Evolutionary conservation across 169 alveolate genomes (phyloP).

Genomic region (Eimeria sp.): DNA sequence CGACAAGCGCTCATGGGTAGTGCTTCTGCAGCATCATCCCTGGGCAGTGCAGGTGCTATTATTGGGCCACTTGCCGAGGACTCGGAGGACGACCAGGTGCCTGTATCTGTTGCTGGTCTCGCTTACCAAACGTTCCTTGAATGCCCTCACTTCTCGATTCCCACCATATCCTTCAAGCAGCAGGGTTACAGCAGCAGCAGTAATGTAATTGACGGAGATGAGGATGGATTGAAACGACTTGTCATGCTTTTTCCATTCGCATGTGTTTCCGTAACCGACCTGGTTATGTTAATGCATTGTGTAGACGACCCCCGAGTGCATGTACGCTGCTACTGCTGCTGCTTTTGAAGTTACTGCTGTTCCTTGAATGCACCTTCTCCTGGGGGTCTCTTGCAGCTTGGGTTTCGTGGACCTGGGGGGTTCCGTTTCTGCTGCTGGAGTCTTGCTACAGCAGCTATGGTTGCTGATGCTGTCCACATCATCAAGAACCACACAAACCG

Average conservation of each 20-base stretch:
- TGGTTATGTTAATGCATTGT: not conserved
- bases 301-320: slow-evolving; percentile 41
- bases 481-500: not conserved
- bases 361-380: not conserved
- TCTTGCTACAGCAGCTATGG: not conserved
- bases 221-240: not conserved
- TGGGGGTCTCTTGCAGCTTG: not conserved
- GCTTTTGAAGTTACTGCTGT: not conserved
- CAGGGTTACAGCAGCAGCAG: slow-evolving; percentile 20
- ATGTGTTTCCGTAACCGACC: slow-evolving; percentile 20
- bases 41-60: not conserved
- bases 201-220: not conserved
- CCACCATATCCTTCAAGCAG: slow-evolving; percentile 30
- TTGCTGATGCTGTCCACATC: not conserved
- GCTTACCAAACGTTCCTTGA: slow-evolving; percentile 14
- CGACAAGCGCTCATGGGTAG: not conserved
- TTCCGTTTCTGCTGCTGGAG: not conserved
- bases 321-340: not conserved
- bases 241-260: slow-evolving; percentile 38
- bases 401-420: not conserved
- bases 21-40: not conserved
- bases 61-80: not conserved
- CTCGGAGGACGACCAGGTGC: not conserved
- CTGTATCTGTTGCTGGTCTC: not conserved
- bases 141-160: slow-evolving; percentile 42